phyloP scores from a whole-genome alignment of 106 monocot genomes.

The Dendrobium catenatum region DNA sequence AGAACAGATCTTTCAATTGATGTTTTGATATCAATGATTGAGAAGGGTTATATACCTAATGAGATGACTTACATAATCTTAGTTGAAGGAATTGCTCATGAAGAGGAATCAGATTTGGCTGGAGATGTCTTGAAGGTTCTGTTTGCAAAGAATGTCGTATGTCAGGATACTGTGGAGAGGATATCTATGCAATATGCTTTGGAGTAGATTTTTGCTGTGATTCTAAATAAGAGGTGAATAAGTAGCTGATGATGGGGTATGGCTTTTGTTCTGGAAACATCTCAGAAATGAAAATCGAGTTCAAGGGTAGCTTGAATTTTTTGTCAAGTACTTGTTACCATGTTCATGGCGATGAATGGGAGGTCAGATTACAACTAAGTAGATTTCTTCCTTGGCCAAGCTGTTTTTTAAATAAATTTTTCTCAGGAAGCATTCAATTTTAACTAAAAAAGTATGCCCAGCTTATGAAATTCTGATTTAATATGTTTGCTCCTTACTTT shows the following conservation, averaged over 20 bases:
- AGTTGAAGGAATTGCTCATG: slow-evolving; percentile 82
- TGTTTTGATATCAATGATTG: slow-evolving; percentile 57
- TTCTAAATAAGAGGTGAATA: too few species aligned
- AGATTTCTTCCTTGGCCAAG: not conserved
- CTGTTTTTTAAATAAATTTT: not conserved
- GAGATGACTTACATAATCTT: slow-evolving; percentile 75
- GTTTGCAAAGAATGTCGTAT: slow-evolving; percentile 33
- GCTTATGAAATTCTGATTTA: too few species aligned
- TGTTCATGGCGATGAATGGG: too few species aligned
- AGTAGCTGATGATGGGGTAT: not conserved
- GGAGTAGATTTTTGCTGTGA: slow-evolving; percentile 23
- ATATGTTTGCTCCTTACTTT: too few species aligned
- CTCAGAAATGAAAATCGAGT: too few species aligned
- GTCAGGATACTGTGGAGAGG: slow-evolving; percentile 57
- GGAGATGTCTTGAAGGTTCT: slow-evolving; percentile 58
- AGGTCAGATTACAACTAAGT: too few species aligned
- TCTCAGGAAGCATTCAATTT: not conserved
- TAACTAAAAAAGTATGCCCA: not conserved
- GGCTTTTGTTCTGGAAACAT: not conserved
- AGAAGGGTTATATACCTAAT: slow-evolving; percentile 59
- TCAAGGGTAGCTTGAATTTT: not conserved
- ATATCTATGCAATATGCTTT: slow-evolving; percentile 80
- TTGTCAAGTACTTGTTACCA: not conserved
- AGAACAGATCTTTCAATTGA: slow-evolving; percentile 67
- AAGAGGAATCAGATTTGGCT: slow-evolving; percentile 62